These are phyloP conservation scores for Pseudonectria buxi DNA, from an alignment of 2,329 filamentous ascomycete genomes.

Conservation along the genomic window DNA sequence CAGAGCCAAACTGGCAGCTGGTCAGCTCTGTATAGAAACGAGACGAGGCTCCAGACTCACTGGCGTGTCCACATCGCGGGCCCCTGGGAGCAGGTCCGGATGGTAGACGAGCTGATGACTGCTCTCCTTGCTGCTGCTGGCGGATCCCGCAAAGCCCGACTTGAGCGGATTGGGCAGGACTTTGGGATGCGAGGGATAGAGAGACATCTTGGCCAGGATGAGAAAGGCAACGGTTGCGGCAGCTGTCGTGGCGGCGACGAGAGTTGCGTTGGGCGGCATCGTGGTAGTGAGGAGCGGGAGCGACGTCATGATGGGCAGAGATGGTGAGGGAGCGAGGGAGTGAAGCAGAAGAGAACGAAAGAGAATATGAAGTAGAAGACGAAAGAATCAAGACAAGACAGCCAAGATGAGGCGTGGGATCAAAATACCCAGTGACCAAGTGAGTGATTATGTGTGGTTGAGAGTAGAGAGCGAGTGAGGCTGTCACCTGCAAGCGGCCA, in stretches of 20 bases:
- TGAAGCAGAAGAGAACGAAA: no score
- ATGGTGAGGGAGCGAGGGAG: no score
- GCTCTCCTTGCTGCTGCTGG: constrained; percentile 31
- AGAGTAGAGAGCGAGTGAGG: no score
- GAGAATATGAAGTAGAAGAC: no score
- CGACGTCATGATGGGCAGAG: not conserved
- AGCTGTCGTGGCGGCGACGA: constrained; percentile 34
- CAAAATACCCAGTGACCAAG: no score
- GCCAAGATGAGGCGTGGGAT: no score
- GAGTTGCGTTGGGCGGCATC: constrained; percentile 14
- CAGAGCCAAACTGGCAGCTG: constrained; percentile 58
- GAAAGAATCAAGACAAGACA: no score
- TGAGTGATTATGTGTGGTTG: no score
- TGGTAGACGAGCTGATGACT: constrained; percentile 47
- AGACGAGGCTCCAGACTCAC: constrained; percentile 28
- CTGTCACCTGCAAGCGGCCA: no score
- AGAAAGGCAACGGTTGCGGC: constrained; percentile 36
- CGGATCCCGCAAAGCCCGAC: constrained; percentile 30
- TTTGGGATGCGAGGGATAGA: constrained; percentile 34
- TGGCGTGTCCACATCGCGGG: constrained; percentile 64
- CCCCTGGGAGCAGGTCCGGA: constrained; percentile 63
- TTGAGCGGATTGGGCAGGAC: constrained; percentile 40
- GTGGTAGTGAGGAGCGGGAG: constrained; percentile 13
- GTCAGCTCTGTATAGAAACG: not conserved
- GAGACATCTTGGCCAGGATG: constrained; percentile 24